Base-by-base conservation (phyloP, 2,329 filamentous ascomycete genomes). In the Knoxdaviesia capensis region DNA sequence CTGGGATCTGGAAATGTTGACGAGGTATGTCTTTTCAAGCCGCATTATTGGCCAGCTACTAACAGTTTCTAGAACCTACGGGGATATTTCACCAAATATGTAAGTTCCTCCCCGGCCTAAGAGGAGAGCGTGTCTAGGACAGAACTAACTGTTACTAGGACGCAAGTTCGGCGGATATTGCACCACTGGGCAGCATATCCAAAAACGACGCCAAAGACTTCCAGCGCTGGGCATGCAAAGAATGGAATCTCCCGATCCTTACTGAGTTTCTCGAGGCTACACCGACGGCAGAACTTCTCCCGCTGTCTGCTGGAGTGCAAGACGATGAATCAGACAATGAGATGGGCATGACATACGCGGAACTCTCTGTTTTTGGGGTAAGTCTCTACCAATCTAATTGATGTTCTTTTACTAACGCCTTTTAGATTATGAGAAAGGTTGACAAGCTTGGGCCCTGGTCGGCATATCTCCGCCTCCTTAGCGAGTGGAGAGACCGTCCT, bases 191-290 rank as follows among this genome's bases (percentile, higher is more conserved):
- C 28, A 62, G 60, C 10, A 65, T 64, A 30, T 59, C 48, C 33
- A 83, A 83, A 53, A 71, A 66, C 3, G 79, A 83, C 48, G 63
- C 80, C 2, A 78, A 74, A 51, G 56, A 62, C 10, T 81, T 84
- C 57, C 74, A 80, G 47, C 56, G 55, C 34, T 81, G 70, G 64
- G 66, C 71, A 2, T 53, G 61, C 20, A 58, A 58, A 20, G 59
- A 63, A 28, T 81, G 78, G 56, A 55, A 65, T 5, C 59, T 83
- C 2, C 74, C 75, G 0, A 73, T 81, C 20, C 20, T 20, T 20
- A 20, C 20, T 20, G 66, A 72, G 20, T 83, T 83, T 56, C 58
- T 83, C 43, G 59, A 68, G 31, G 74, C 71, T 1, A 63, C 59
- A 0, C 71, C 70, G 3, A 69, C 67, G 0, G 70, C 70, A 6